These are phyloP conservation scores for Fusarium kyushuense DNA, from an alignment of 2,329 filamentous ascomycete genomes.

Conservation along the genomic window DNA sequence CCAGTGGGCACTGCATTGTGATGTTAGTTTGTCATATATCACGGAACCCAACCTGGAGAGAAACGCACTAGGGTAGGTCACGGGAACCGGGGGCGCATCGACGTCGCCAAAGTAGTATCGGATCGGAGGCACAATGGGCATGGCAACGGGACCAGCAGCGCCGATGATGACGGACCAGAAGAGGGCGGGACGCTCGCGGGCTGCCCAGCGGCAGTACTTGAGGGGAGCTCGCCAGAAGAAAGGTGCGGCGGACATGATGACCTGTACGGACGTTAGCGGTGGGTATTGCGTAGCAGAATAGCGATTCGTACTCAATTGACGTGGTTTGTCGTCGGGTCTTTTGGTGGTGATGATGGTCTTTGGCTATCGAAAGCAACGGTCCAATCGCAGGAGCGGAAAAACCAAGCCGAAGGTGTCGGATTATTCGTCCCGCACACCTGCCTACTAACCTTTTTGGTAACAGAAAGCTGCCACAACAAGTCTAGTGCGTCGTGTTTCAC, in stretches of 20 bases:
- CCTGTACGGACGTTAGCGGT: constrained; percentile 4
- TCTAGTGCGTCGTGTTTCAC: constrained; percentile 25
- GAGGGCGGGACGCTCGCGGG: constrained; percentile 88
- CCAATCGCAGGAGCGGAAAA: constrained; percentile 50
- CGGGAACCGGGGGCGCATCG: constrained; percentile 77
- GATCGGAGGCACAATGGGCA: constrained; percentile 80
- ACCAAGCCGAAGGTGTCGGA: constrained; percentile 48
- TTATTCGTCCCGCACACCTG: constrained; percentile 30
- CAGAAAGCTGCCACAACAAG: constrained; percentile 1
- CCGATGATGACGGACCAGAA: constrained; percentile 89
- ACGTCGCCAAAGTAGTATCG: constrained; percentile 79
- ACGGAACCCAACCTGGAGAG: neutral
- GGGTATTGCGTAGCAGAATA: neutral
- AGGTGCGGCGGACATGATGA: constrained; percentile 69
- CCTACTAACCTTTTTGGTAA: constrained; percentile 17
- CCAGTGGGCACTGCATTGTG: constrained; percentile 64
- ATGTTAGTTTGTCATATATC: constrained; percentile 4
- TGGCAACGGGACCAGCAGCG: constrained; percentile 74
- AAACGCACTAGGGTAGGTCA: constrained; percentile 91
- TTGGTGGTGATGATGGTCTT: constrained; percentile 41
- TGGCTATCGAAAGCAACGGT: constrained; percentile 30
- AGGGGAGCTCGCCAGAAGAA: constrained; percentile 90
- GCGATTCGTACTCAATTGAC: constrained; percentile 54
- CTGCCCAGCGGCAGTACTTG: constrained; percentile 88
- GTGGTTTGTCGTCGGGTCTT: constrained; percentile 34